phyloP scores from a whole-genome alignment of 2,329 filamentous ascomycete genomes.

The Ophiocordyceps robertsii region DNA sequence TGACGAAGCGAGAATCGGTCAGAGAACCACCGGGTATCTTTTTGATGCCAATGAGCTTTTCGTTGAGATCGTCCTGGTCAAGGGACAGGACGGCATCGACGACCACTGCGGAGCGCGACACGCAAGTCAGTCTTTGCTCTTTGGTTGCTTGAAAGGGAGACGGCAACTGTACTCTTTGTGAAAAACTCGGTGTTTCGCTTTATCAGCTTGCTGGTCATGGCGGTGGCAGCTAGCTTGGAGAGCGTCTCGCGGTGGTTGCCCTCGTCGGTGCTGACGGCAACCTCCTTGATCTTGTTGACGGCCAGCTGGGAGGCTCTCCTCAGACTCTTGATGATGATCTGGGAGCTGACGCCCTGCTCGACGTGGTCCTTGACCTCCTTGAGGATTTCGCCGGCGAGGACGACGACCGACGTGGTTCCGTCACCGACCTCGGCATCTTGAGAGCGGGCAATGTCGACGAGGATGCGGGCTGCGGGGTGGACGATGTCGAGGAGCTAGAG shows the following conservation, averaged over 20 bases:
- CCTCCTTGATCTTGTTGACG: slow-evolving; percentile 98
- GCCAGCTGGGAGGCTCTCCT: slow-evolving; percentile 79
- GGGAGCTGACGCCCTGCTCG: slow-evolving; percentile 91
- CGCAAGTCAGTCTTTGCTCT: background rate
- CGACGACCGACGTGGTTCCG: slow-evolving; percentile 93
- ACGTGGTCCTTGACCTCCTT: slow-evolving; percentile 96
- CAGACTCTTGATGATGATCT: slow-evolving; percentile 94
- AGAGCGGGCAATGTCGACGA: slow-evolving; percentile 95
- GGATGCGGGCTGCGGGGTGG: slow-evolving; percentile 90
- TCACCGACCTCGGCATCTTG: slow-evolving; percentile 99
- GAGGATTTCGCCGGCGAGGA: slow-evolving; percentile 91
- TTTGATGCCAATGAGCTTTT: slow-evolving; percentile 96
- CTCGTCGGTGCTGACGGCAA: slow-evolving; percentile 75
- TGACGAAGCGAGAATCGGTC: slow-evolving; percentile 91
- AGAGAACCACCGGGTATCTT: slow-evolving; percentile 94
- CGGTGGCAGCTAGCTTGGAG: slow-evolving; percentile 77
- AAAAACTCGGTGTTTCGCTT: slow-evolving; percentile 96
- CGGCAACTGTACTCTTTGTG: slow-evolving; percentile 61
- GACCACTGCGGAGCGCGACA: slow-evolving; percentile 52
- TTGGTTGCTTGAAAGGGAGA: background rate
- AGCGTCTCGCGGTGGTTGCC: slow-evolving; percentile 78
- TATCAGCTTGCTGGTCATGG: slow-evolving; percentile 99
- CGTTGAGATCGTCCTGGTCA: slow-evolving; percentile 93
- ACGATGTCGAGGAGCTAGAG: slow-evolving; percentile 87
- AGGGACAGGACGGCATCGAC: slow-evolving; percentile 91